These are phyloP conservation scores for Ophiocordyceps camponoti-leonardi DNA, from an alignment of 2,329 filamentous ascomycete genomes.

Conservation along the genomic window DNA sequence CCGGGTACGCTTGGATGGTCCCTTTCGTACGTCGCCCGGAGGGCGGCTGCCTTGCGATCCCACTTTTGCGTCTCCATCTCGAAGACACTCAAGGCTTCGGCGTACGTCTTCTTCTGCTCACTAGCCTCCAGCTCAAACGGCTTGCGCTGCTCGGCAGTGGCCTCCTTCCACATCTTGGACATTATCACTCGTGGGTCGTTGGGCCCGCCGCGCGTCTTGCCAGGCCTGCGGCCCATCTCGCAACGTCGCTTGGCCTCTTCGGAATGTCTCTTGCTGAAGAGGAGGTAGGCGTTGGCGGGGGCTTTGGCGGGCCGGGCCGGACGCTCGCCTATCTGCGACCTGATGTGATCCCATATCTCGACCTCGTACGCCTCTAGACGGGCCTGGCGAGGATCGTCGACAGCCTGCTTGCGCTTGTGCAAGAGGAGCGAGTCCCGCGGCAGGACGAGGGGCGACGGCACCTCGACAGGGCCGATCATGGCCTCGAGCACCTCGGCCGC, in stretches of 20 bases:
- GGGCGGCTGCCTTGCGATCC: conserved; percentile 47
- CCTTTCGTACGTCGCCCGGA: conserved; percentile 32
- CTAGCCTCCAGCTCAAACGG: conserved; percentile 65
- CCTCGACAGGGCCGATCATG: conserved; percentile 63
- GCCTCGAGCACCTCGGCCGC: conserved; percentile 72
- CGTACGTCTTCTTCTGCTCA: conserved; percentile 50
- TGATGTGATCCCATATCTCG: conserved; percentile 33
- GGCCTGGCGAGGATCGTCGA: conserved; percentile 31
- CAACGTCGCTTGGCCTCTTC: conserved; percentile 43
- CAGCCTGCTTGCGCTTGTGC: conserved; percentile 36
- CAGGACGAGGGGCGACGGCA: conserved; percentile 60
- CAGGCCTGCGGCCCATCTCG: conserved; percentile 43
- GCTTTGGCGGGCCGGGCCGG: conserved; percentile 56
- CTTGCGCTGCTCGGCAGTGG: conserved; percentile 48
- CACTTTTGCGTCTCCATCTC: conserved; percentile 48
- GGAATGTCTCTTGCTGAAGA: conserved; percentile 69
- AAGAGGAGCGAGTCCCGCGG: conserved; percentile 36
- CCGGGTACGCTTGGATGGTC: conserved; percentile 24
- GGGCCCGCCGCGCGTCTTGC: conserved; percentile 47
- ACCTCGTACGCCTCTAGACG: conserved; percentile 39
- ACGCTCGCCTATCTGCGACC: conserved; percentile 50
- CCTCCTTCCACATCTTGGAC: conserved; percentile 81
- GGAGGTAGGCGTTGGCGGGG: conserved; percentile 69
- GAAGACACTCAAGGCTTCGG: conserved; percentile 38
- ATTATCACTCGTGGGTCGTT: conserved; percentile 77